Base-by-base conservation (phyloP, 805 yeast genomes). In the Debaryomyces prosopidis region DNA sequence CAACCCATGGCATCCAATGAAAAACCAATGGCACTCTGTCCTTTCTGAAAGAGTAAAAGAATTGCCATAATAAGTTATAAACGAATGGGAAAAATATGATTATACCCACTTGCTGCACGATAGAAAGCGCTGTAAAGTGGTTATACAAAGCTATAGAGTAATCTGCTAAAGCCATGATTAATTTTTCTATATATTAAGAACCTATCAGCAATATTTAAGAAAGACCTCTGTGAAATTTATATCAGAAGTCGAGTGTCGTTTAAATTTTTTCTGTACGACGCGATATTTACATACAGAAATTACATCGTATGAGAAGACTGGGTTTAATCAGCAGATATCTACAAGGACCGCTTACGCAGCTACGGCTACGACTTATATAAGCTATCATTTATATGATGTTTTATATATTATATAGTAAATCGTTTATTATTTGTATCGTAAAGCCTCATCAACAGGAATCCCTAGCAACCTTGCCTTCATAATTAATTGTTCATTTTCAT, bases 1-100 rank as follows among this genome's bases (percentile, higher is more conserved):
- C 99, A 37, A 92, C 73, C 96, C 97, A 90, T 26, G 99, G 99
- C 49, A 94, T 75, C 86, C 90, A 85, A 72, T 94, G 84, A 60
- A 87, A 89, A 2, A 89, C 98, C 53, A 92, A 62, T 3, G 99
- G 99, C 9, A 82, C 96, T 45, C 96, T 76, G 67, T 89, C 96
- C 45, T 72, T 82, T 67, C 92, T 77, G 41, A 86, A 64, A n/a
- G 88, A 81, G 63, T 84, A 84, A 11, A 79, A 57, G 2, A 84
- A 66, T 65, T 87, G 94, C 84, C 84, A 85, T 18, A 76, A 56
- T 28, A 85, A 59, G 53, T 81, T 80, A 68, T 84, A 85, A 23
- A 84, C 52, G 59, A 87, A 83, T 11, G 94, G 94, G n/a, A 66
- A 47, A 2, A 71, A 49, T 14, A 76, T 35, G 16, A 79, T 15